Evolutionary conservation across 371 early-diverging fungal genomes (phyloP), one percentile per base, ranked within the genome.

Genomic region (Saksenaea oblongispora): DNA sequence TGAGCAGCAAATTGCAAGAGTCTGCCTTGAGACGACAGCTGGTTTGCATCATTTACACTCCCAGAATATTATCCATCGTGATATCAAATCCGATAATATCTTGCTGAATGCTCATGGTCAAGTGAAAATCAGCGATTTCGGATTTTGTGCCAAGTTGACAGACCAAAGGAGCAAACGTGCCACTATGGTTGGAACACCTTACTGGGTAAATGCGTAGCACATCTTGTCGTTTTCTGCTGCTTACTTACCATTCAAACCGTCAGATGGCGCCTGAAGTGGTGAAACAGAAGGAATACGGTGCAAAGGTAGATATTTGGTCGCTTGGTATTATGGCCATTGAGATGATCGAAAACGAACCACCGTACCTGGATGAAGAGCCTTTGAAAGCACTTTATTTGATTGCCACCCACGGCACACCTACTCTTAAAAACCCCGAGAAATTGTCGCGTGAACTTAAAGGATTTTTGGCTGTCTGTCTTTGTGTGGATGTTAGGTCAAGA

Each of bases 331-430:
- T 95, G 91, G 93, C 96, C 1, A 98, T 98, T 74, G 98, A 99
- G 82, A 95, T 99, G 95, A 88, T 97, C 65, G 96, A 98, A 75
- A 93, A 94, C 41, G 96, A 95, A 74, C 98, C 98, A 17, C 99
- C 99, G 63, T 98, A 98, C 70, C 74, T 96, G 72, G 93, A 96
- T 64, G 97, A 95, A 74, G 93, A 95, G 70, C 93, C 95, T 27
- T 82, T 97, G 61, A 93, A 93, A 76, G 98, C 98, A 8, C 84
- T 97, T 44, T 97, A 96, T 73, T 75, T 97, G 67, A 97, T 97
- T 70, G 95, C 96, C 14, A 97, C 98, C 36, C 95, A 97, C 71
- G 98, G 98, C 37, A 98, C 96, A 0, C 98, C 98, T 8, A 91
- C 92, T 2, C 82, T 98, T 34, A 93, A 95, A 78, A 76, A 87